Conservation (phyloP, 192 early-diverging fungal genomes). For the Coemansia sp. region DNA sequence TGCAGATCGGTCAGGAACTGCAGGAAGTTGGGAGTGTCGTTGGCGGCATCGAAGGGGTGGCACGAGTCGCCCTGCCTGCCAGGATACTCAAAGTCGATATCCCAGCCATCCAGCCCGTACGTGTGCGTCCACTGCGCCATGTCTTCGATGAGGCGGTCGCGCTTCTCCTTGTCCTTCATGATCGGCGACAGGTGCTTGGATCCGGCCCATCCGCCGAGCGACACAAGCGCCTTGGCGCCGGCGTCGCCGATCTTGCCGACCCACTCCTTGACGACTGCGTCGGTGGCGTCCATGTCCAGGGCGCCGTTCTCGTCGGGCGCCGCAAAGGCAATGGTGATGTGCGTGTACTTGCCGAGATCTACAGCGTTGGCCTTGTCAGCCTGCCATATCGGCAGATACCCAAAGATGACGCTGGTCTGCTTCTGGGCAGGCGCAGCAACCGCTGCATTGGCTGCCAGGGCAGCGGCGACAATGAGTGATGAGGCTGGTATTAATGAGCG, state of each 20-base stretch:
- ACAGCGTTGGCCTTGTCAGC: slow-evolving; percentile 32
- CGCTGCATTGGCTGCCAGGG: too few relatives aligned
- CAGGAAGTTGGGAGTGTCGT: slow-evolving; percentile 65
- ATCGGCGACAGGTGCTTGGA: slow-evolving; percentile 59
- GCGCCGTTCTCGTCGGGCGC: slow-evolving; percentile 42
- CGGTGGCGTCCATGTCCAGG: slow-evolving; percentile 35
- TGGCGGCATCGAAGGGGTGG: slow-evolving; percentile 46
- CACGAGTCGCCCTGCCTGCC: slow-evolving; percentile 53
- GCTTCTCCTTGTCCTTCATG: slow-evolving; percentile 40
- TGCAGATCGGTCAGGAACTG: slow-evolving; percentile 62
- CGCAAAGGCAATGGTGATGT: slow-evolving; percentile 69
- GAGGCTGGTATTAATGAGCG: background rate
- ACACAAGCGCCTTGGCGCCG: slow-evolving; percentile 59
- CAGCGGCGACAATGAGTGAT: background rate
- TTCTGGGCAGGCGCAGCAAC: background rate
- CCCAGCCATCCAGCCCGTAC: slow-evolving; percentile 68
- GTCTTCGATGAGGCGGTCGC: slow-evolving; percentile 55
- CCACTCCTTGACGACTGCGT: slow-evolving; percentile 46
- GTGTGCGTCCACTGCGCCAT: slow-evolving; percentile 55
- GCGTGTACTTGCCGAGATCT: slow-evolving; percentile 61
- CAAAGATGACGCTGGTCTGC: slow-evolving; percentile 36
- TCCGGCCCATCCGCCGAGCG: slow-evolving; percentile 73
- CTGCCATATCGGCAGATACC: slow-evolving; percentile 54
- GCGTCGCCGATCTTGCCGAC: slow-evolving; percentile 48
- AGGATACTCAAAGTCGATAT: slow-evolving; percentile 77